A percentile compares a stretch with the other conserved stretches of the same genome.
Conservation (phyloP, 2,329 filamentous ascomycete genomes). For the Iodosphaeria phyllophila region DNA sequence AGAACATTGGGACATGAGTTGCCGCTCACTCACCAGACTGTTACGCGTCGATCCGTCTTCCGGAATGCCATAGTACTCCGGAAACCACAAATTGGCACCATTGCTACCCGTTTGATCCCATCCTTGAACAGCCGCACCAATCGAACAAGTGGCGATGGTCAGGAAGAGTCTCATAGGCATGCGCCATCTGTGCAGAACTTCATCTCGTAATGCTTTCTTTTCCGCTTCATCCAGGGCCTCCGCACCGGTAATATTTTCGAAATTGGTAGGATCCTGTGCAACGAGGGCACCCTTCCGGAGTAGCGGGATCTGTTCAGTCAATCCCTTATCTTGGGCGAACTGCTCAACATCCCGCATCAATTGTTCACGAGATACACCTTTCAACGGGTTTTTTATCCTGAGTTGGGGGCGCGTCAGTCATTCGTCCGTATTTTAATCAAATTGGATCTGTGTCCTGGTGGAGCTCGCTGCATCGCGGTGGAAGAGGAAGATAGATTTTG, state of each 20-base stretch:
- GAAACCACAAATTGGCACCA: conserved; percentile 44
- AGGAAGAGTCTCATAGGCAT: conserved; percentile 43
- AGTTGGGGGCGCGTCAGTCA: neutral
- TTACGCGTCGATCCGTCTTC: conserved; percentile 10
- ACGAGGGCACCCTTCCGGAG: conserved; percentile 55
- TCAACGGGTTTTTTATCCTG: conserved; percentile 27
- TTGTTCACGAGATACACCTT: conserved; percentile 27
- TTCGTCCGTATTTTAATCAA: neutral
- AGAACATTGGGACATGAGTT: conserved; percentile 12
- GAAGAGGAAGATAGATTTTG: neutral
- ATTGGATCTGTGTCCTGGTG: neutral
- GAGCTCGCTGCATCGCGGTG: neutral
- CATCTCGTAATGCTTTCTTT: conserved; percentile 37
- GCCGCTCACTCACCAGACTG: conserved; percentile 13
- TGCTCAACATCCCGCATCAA: conserved; percentile 35
- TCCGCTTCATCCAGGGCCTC: conserved; percentile 40
- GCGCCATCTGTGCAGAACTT: conserved; percentile 49
- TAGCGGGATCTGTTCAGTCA: conserved; percentile 36
- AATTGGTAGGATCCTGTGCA: conserved; percentile 48
- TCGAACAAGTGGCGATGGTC: conserved; percentile 48
- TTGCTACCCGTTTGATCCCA: conserved; percentile 51
- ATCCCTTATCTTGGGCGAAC: conserved; percentile 41
- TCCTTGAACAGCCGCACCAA: conserved; percentile 51
- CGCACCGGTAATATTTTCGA: conserved; percentile 36
- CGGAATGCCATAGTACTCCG: conserved; percentile 32